These are phyloP conservation scores for Chernovozyma sophiae-reginae DNA, from an alignment of 1,139 yeast genomes.

Conservation along the genomic window DNA sequence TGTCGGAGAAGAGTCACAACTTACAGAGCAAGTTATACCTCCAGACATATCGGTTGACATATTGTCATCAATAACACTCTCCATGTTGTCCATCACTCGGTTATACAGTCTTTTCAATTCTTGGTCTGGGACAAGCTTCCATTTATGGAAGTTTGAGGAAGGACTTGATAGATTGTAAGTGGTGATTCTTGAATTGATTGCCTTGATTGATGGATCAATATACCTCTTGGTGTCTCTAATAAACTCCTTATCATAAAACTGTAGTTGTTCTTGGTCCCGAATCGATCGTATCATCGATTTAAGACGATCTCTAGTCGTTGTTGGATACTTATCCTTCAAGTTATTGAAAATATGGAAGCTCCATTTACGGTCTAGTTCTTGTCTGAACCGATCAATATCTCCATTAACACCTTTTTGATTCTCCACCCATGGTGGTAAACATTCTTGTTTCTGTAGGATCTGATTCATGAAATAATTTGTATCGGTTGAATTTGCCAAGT, in stretches of 20 bases:
- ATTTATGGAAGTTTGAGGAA: constrained; percentile 57
- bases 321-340: constrained; percentile 11
- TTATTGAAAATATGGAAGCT: constrained; percentile 13
- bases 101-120: constrained; percentile 39
- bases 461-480: constrained; percentile 42
- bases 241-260: constrained; percentile 34
- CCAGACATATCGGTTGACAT: background rate
- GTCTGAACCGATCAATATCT: constrained; percentile 44
- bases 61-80: constrained; percentile 9
- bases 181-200: constrained; percentile 57
- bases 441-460: constrained; percentile 70
- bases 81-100: constrained; percentile 13
- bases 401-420: constrained; percentile 58
- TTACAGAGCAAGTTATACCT: too few relatives aligned
- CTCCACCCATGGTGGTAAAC: constrained; percentile 87
- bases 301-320: constrained; percentile 5
- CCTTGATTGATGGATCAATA: constrained; percentile 39
- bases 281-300: constrained; percentile 8
- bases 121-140: constrained; percentile 49
- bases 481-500: constrained; percentile 55
- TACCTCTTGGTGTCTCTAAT: constrained; percentile 24
- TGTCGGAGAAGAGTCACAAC: too few relatives aligned
- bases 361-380: constrained; percentile 44
- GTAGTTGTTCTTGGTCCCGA: background rate
- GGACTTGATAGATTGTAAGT: constrained; percentile 84